These are phyloP conservation scores for Citrullus colocynthis DNA, from an alignment of 306 rosid species.

Conservation along the genomic window DNA sequence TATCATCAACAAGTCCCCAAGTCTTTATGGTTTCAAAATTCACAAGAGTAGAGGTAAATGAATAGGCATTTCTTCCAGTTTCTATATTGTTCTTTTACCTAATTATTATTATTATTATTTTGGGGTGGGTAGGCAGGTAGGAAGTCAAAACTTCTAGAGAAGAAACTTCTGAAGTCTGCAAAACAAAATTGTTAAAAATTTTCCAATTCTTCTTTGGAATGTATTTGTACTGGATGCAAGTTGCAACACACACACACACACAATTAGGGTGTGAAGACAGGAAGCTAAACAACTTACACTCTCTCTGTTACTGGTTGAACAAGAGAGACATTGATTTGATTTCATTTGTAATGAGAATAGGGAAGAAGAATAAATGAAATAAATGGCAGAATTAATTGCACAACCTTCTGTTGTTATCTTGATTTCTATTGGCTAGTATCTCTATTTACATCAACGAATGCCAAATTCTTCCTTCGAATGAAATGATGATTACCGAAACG, in stretches of 20 bases:
- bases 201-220: slow-evolving; percentile 1
- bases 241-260: background rate
- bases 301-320: background rate
- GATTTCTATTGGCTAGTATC: slow-evolving; percentile 2
- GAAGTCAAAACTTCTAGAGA: background rate
- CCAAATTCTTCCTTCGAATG: slow-evolving; percentile 71
- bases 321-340: background rate
- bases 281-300: background rate
- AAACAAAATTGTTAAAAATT: background rate
- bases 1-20: background rate
- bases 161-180: slow-evolving; percentile 1
- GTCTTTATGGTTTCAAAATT: background rate
- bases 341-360: slow-evolving; percentile 3
- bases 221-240: background rate
- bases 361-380: slow-evolving; percentile 5
- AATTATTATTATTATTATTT: background rate
- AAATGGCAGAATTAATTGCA: background rate
- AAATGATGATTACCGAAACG: slow-evolving; percentile 50
- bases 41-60: background rate
- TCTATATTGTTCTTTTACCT: background rate
- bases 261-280: background rate
- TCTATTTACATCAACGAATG: slow-evolving; percentile 41
- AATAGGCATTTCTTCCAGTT: background rate
- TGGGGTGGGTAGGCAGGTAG: background rate
- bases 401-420: slow-evolving; percentile 2